These are phyloP conservation scores for Serpula lacrymans DNA, from an alignment of 768 basidiomycete genomes.

Conservation along the genomic window DNA sequence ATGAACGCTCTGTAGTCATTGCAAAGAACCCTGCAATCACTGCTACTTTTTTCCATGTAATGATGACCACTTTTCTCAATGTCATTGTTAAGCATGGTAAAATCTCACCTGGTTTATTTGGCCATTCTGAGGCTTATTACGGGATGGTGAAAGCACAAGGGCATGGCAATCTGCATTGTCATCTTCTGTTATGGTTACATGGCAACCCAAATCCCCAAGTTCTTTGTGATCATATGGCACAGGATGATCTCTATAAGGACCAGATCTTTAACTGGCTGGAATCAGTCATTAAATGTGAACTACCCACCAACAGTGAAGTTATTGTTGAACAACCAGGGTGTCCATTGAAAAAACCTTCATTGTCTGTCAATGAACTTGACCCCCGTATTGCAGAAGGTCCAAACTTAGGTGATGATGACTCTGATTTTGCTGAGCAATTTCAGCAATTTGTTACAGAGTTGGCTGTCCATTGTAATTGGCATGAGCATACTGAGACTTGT, in stretches of 20 bases:
- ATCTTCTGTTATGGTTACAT: constrained; percentile 34
- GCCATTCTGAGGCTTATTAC: constrained; percentile 30
- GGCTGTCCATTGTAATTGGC: neutral
- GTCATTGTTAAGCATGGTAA: neutral
- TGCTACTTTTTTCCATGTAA: neutral
- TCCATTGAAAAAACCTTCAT: neutral
- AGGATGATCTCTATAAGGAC: neutral
- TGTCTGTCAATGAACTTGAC: neutral
- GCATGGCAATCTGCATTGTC: constrained; percentile 34
- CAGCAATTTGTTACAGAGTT: neutral
- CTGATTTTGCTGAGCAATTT: neutral
- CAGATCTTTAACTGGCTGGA: neutral
- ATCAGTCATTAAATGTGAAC: neutral
- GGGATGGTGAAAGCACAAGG: constrained; percentile 41
- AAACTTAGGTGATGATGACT: neutral
- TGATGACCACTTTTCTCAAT: neutral
- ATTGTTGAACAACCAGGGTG: neutral
- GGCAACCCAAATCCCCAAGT: constrained; percentile 4
- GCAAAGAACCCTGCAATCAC: neutral
- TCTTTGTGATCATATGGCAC: neutral
- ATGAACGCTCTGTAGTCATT: neutral
- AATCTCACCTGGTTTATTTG: constrained; percentile 25
- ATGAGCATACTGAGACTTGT: neutral
- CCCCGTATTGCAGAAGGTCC: neutral
- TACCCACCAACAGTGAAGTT: neutral